Evolutionary conservation across 306 rosid genomes (phyloP), one percentile per base, ranked within the genome.

Genomic region (Sicyos baderoa): DNA sequence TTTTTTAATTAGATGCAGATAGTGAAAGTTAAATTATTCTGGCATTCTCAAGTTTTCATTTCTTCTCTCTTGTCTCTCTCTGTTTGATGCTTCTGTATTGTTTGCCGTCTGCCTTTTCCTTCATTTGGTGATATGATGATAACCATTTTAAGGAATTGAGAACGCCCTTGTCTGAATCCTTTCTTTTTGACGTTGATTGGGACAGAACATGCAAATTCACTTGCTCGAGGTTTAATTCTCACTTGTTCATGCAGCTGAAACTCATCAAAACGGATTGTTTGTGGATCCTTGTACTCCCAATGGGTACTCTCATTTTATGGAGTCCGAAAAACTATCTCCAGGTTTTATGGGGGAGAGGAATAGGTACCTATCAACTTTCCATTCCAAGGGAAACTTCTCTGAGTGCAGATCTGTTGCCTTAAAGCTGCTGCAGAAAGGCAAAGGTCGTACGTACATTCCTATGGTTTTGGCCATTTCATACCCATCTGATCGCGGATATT

Each of bases 261-360:
- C 84, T 68, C 78, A 74, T 84, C 86, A 62, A 72, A 78, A 80
- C 51, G 83, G 79, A 40, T 56, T 68, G 79, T 37, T 29, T 54
- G 60, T 77, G 56, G 99, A 94, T 84, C 99, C 99, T 76, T 94
- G 97, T 81, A 83, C 90, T 37, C 99, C 96, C 68, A 75, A 68
- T 35, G 99, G 99, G 71, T 90, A 90, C 77, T 81, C 81, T 47
- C 79, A 80, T 67, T 56, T 55, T 72, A 68, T 45, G 27, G 85
- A 84, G 74, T 81, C 85, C 7, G 60, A 35, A 79, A 84, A 81
- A 76, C 81, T 78, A 21, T 84, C 95, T 79, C 89, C 86, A 64
- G 74, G 73, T 74, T 80, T 79, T 17, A 42, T 6, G 59, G 85
- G 74, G 49, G 81, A 73, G 55, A 80, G 80, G 72, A 74, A 22